These are phyloP conservation scores for Yarrowia sp. DNA, from an alignment of 805 yeast genomes.

Conservation along the genomic window DNA sequence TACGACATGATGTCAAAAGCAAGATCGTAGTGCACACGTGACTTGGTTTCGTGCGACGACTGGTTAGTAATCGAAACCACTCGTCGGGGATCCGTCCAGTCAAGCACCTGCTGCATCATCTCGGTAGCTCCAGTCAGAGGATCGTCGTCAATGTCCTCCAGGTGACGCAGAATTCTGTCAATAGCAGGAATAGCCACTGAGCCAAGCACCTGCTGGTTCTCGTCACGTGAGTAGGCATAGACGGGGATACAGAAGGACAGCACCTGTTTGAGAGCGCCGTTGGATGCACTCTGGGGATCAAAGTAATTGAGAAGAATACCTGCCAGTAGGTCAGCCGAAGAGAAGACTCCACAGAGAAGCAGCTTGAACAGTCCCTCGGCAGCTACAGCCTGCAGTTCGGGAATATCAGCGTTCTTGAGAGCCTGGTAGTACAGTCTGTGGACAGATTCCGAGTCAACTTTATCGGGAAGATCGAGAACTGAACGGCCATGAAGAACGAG, in stretches of 20 bases:
- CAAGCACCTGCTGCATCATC: slow-evolving; percentile 72
- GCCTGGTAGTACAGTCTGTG: slow-evolving; percentile 75
- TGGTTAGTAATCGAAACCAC: slow-evolving; percentile 37
- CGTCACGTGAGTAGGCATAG: slow-evolving; percentile 75
- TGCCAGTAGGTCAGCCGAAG: slow-evolving; percentile 66
- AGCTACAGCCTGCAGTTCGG: slow-evolving; percentile 75
- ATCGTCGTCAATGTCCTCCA: slow-evolving; percentile 56
- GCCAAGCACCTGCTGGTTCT: slow-evolving; percentile 72
- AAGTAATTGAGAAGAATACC: slow-evolving; percentile 76
- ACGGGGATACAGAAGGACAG: slow-evolving; percentile 89
- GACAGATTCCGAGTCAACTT: slow-evolving; percentile 64
- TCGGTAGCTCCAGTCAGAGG: slow-evolving; percentile 55
- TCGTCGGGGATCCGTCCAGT: slow-evolving; percentile 80
- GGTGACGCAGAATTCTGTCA: slow-evolving; percentile 50
- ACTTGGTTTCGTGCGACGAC: slow-evolving; percentile 9
- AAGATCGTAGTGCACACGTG: slow-evolving; percentile 32
- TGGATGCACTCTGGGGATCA: slow-evolving; percentile 67
- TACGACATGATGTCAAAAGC: slow-evolving; percentile 15
- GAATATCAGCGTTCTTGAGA: slow-evolving; percentile 58
- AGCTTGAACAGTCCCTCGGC: slow-evolving; percentile 89
- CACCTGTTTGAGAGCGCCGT: slow-evolving; percentile 75
- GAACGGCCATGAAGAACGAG: slow-evolving; percentile 76
- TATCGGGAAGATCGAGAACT: slow-evolving; percentile 65
- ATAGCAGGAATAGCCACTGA: slow-evolving; percentile 49
- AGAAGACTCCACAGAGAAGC: slow-evolving; percentile 75